Evolutionary conservation across 2,329 filamentous ascomycete genomes (phyloP), one percentile per base, ranked within the genome.

Genomic region (Botrytis paeoniae): DNA sequence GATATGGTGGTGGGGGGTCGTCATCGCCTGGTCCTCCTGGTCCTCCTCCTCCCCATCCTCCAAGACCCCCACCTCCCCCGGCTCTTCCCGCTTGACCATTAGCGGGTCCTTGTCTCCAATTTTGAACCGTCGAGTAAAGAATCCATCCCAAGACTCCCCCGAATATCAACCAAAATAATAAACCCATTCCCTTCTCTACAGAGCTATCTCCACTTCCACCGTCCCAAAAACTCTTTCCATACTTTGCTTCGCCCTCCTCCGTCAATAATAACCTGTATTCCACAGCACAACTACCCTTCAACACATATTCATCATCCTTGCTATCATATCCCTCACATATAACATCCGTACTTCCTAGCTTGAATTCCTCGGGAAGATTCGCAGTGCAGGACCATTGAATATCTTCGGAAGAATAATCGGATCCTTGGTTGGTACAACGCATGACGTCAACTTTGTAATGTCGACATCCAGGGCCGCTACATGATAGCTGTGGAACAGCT

Each of bases 271-370:
- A 83, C 22, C 91, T 87, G 82, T 98, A 98, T 83, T 97, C 93
- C 37, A 97, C 95, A 22, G 92, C 96, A 82, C 95, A 98, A 81
- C 93, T 96, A 35, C 96, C 96, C 79, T 93, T 94, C 71, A 98
- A 84, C n/a, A 98, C 88, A 81, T 94, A 97, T 0, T 89, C 89
- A 81, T 98, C 96, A 64, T 95, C 89, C 0, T 91, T 83, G 22
- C 85, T 86, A 73, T 88, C 85, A 83, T 97, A 98, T 18, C 96
- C 95, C 80, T 99, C 95, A 82, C 96, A 99, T 18, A 94, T 85
- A 72, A 98, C 95, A 75, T 98, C 95, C 18, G 95, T 98, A 75
- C 88, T 87, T 73, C 93, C 95, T 41, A 98, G 89, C 82, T 88
- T 88, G 75, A 92, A 85, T 79, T 90, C 87, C 35, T 85, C 83